phyloP scores from a whole-genome alignment of 2,329 filamentous ascomycete genomes.

The Nothophoma quercina region DNA sequence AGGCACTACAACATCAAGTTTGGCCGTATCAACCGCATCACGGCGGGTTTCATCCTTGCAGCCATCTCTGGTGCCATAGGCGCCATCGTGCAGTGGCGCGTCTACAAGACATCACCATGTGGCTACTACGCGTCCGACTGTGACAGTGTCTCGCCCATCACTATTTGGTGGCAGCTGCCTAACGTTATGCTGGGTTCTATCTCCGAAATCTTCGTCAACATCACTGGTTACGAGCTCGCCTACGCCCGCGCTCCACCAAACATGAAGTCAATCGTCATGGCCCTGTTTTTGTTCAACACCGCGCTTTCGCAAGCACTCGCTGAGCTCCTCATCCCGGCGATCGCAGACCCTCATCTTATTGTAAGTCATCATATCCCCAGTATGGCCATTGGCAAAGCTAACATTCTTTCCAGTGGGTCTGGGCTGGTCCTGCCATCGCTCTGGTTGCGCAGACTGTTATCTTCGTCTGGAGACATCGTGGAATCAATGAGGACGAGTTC shows the following conservation, averaged over 20 bases:
- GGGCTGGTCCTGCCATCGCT: conserved; percentile 59
- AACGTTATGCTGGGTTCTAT: conserved; percentile 43
- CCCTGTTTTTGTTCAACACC: conserved; percentile 53
- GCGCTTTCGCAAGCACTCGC: conserved; percentile 52
- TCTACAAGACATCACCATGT: conserved; percentile 58
- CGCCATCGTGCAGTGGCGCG: conserved; percentile 54
- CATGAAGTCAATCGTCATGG: conserved; percentile 54
- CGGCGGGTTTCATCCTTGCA: conserved; percentile 61
- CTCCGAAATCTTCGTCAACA: conserved; percentile 49
- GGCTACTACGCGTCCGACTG: conserved; percentile 52
- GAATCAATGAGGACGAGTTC: conserved; percentile 60
- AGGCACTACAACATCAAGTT: conserved; percentile 54
- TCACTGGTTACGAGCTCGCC: conserved; percentile 56
- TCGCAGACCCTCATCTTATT: conserved; percentile 57
- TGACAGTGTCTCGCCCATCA: conserved; percentile 50
- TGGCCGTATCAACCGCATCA: conserved; percentile 59
- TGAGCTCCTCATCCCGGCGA: conserved; percentile 54
- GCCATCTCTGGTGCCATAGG: conserved; percentile 52
- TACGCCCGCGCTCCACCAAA: conserved; percentile 53
- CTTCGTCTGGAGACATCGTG: conserved; percentile 58
- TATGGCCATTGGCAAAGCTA: background rate
- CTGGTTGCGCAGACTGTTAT: conserved; percentile 57
- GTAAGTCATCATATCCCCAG: conserved; percentile 1
- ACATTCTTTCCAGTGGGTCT: conserved; percentile 49
- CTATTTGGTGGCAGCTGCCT: conserved; percentile 55